Percentiles rank a stretch among this genome's conserved stretches.
These are phyloP conservation scores for Escallonia herrerae DNA, from an alignment of 129 eudicot species.

Conservation along the genomic window DNA sequence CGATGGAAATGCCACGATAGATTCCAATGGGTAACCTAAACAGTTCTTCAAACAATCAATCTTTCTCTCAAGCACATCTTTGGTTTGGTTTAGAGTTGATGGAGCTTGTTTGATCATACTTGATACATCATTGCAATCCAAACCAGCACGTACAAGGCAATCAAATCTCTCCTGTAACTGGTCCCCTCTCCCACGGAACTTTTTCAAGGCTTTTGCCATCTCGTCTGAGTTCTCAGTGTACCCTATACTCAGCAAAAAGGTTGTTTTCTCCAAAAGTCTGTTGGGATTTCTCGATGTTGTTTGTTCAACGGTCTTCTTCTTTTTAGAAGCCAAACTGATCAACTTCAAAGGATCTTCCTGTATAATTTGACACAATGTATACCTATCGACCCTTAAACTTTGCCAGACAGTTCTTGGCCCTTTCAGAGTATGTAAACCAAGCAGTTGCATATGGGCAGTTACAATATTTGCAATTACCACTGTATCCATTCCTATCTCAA, in stretches of 20 bases:
- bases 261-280: conserved; percentile 37
- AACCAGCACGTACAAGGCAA: conserved; percentile 68
- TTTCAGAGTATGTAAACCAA: conserved; percentile 40
- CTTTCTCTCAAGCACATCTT: conserved; percentile 54
- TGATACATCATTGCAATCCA: conserved; percentile 50
- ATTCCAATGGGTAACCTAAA: conserved; percentile 56
- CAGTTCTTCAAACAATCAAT: conserved; percentile 39
- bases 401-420: conserved; percentile 45
- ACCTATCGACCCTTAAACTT: conserved; percentile 29
- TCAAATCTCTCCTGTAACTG: conserved; percentile 73
- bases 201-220: conserved; percentile 53
- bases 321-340: conserved; percentile 40
- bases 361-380: conserved; percentile 35
- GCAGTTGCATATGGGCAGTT: conserved; percentile 31
- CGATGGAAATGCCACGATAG: conserved; percentile 66
- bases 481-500: conserved; percentile 41
- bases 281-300: conserved; percentile 28
- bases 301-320: conserved; percentile 8
- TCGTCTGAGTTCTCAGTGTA: conserved; percentile 70
- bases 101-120: conserved; percentile 64
- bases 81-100: conserved; percentile 48
- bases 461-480: conserved; percentile 29
- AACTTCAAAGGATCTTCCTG: conserved; percentile 44
- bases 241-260: conserved; percentile 57
- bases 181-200: conserved; percentile 80